phyloP scores from a whole-genome alignment of 2,329 filamentous ascomycete genomes.

The Neocatenulostroma microsporum region DNA sequence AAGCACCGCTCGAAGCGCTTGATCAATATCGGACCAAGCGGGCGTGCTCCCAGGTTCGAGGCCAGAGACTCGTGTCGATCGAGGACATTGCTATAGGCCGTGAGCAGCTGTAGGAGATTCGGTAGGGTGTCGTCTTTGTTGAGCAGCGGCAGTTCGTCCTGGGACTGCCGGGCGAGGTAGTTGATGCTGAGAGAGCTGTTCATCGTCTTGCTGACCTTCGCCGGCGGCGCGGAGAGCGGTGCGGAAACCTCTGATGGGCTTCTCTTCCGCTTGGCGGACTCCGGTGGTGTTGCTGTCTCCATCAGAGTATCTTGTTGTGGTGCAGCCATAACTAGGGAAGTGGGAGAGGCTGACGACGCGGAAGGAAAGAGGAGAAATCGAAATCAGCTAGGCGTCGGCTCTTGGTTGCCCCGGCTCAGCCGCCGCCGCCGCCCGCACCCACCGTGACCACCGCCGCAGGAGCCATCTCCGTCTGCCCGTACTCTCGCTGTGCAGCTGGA shows the following conservation, averaged over 20 bases:
- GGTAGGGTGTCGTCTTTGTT: constrained; percentile 62
- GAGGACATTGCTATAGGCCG: constrained; percentile 76
- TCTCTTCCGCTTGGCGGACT: constrained; percentile 41
- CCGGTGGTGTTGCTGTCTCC: constrained; percentile 5
- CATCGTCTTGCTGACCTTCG: constrained; percentile 47
- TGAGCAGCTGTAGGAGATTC: constrained; percentile 63
- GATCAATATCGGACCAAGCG: constrained; percentile 72
- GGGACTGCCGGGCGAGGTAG: constrained; percentile 56
- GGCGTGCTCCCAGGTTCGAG: constrained; percentile 73
- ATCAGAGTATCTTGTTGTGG: constrained; percentile 3
- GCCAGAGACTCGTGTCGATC: constrained; percentile 82
- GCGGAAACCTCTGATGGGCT: constrained; percentile 27
- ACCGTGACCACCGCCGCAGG: not conserved
- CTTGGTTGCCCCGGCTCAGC: constrained; percentile 2
- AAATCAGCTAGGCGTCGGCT: constrained; percentile 6
- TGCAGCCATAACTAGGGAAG: too few species aligned
- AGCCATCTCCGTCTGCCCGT: too few species aligned
- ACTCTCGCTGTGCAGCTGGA: too few species aligned
- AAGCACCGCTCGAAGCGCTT: constrained; percentile 82
- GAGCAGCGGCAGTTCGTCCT: constrained; percentile 55
- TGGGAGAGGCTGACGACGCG: constrained; percentile 10
- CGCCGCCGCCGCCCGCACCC: not conserved
- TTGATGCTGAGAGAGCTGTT: constrained; percentile 56
- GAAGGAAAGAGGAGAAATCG: constrained; percentile 9
- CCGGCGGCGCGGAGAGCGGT: constrained; percentile 25